Evolutionary conservation across 1,139 yeast species (phyloP), one percentile per base, ranked within the genome.

Genomic region (Yamadazyma kanchanaburiensis): DNA sequence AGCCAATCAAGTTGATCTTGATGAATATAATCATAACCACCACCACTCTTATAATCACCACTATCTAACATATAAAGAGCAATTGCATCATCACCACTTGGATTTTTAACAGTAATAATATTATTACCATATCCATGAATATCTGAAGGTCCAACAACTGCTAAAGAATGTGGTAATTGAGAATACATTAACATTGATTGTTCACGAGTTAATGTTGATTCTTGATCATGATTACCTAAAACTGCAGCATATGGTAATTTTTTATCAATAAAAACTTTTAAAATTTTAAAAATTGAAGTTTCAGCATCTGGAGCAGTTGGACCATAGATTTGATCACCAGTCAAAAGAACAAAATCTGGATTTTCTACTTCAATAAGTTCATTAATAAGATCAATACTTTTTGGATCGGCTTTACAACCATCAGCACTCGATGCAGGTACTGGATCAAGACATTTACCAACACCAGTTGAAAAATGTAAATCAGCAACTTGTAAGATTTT

Each of bases 401-500:
- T 66, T 0, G 73, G 66, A 49, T 87, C 95, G 0, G 95, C 95
- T 33, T 66, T 55, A 46, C 96, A 87, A 9, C 57, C 56, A 11
- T 0, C 86, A 15, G 25, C 25, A 14, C 11, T 15, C 5, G 25
- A 23, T 8, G 6, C 25, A 14, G 25, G 86, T 13, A 55, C 72
- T 3, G 85, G 79, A 49, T 86, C 89, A 29, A 76, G 60, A 45
- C 95, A 87, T 26, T 52, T 51, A 12, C 28, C 28, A 11, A 4
- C 64, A 3, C 87, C 89, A 0, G 39, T 83, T 6, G 85, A 72
- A 47, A 81, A 76, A 53, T 87, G 96, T 35, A 86, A 58, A 51
- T 87, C 96, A 1, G 95, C 89, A 3, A 87, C 69, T 50, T 87
- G 96, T n/a, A 84, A 55, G 22, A 87, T 77, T 51, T 82, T 85